A percentile compares a stretch with the other conserved stretches of the same genome.
Evolutionary conservation across 345 rosid genomes (phyloP).

Genomic region (Erucastrum elatum): DNA sequence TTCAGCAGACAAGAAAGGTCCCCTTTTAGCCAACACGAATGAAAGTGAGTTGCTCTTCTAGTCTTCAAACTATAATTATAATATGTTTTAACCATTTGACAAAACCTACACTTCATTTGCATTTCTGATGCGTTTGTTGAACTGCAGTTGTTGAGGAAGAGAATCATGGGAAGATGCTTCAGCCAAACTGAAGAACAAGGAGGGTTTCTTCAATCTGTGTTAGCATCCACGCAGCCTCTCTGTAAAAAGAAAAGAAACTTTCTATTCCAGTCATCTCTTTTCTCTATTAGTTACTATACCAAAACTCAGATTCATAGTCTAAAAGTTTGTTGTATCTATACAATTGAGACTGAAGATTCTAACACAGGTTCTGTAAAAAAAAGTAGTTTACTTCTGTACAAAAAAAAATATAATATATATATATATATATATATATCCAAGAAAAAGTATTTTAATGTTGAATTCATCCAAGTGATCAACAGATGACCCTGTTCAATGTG

Average conservation of each 20-base stretch:
- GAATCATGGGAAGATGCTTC: constrained; percentile 58
- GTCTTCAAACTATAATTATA: not conserved
- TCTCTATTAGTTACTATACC: constrained; percentile 10
- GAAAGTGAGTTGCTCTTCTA: constrained; percentile 45
- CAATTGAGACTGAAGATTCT: not conserved
- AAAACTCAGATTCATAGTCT: not conserved
- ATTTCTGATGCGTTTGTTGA: not conserved
- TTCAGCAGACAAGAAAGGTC: constrained; percentile 42
- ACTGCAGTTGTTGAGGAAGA: constrained; percentile 56
- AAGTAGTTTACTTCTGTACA: too few relatives aligned
- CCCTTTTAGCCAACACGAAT: constrained; percentile 39
- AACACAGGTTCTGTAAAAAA: too few relatives aligned
- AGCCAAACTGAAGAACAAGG: constrained; percentile 50
- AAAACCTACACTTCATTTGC: not conserved
- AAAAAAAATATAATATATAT: too few relatives aligned
- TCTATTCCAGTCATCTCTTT: not conserved
- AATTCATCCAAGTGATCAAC: too few relatives aligned
- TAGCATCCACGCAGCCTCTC: not conserved
- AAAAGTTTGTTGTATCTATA: not conserved
- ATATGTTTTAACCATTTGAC: not conserved
- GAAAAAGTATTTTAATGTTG: too few relatives aligned
- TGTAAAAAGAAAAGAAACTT: not conserved
- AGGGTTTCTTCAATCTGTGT: not conserved
- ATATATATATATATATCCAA: too few relatives aligned
- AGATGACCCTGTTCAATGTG: too few relatives aligned